Conservation (phyloP, 768 basidiomycete genomes). For the Tubosaeta brunneosetosa region DNA sequence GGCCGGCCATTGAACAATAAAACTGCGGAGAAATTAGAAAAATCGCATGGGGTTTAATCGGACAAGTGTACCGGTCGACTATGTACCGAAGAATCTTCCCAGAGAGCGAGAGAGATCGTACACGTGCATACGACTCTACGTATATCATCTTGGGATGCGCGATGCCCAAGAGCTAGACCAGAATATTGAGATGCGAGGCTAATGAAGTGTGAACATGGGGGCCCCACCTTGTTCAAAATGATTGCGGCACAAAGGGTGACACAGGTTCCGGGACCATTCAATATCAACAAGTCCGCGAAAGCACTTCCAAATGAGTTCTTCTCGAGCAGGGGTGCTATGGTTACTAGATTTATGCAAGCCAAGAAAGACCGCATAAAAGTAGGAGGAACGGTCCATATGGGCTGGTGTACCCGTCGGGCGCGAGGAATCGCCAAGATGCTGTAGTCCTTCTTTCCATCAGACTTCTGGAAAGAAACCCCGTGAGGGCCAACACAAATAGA, state of each 20-base stretch:
- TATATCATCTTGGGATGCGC: slow-evolving; percentile 73
- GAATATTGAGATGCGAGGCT: slow-evolving; percentile 8
- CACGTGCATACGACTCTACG: slow-evolving; percentile 92
- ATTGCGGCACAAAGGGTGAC: slow-evolving; percentile 69
- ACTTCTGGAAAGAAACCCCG: slow-evolving; percentile 3
- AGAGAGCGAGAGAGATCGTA: slow-evolving; percentile 73
- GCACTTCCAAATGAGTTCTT: slow-evolving; percentile 13
- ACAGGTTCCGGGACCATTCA: slow-evolving; percentile 96
- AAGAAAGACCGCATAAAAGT: slow-evolving; percentile 61
- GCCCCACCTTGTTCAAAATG: slow-evolving; percentile 65
- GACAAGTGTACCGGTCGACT: slow-evolving; percentile 73
- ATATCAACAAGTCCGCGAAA: slow-evolving; percentile 71
- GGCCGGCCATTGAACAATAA: slow-evolving; percentile 88
- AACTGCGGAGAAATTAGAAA: slow-evolving; percentile 39
- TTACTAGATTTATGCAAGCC: slow-evolving; percentile 57
- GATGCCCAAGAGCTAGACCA: slow-evolving; percentile 65
- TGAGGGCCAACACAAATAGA: slow-evolving; percentile 9
- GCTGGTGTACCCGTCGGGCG: slow-evolving; percentile 83
- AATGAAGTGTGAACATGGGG: background rate
- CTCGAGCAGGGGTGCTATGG: slow-evolving; percentile 45
- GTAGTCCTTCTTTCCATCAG: slow-evolving; percentile 30
- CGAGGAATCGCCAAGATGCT: slow-evolving; percentile 70
- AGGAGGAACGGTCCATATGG: slow-evolving; percentile 61
- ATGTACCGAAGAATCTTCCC: slow-evolving; percentile 77
- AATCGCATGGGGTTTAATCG: slow-evolving; percentile 37